Conservation (phyloP, 305 asterid genomes). For the Withania somnifera region DNA sequence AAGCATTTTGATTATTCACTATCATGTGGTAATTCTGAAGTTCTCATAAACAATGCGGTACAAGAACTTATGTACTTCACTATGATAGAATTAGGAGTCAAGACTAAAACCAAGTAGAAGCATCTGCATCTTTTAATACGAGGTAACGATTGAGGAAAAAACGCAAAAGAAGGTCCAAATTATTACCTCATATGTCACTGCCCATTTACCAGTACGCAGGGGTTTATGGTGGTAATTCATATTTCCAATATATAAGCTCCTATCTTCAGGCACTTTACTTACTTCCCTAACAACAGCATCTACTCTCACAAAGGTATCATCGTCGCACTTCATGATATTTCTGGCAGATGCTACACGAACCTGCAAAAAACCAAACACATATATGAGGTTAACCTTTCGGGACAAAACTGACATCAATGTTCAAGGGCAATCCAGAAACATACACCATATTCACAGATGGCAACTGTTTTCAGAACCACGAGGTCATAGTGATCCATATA, state of each 20-base stretch:
- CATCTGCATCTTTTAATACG: not conserved
- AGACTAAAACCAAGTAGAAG: not conserved
- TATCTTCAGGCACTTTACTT: slow-evolving; percentile 36
- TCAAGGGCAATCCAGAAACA: not conserved
- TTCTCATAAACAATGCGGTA: not conserved
- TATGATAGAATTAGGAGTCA: not conserved
- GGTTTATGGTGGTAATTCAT: slow-evolving; percentile 77
- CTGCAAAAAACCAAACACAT: slow-evolving; percentile 21
- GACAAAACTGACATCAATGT: not conserved
- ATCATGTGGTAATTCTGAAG: not conserved
- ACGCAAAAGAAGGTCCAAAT: not conserved
- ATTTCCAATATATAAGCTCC: slow-evolving; percentile 66
- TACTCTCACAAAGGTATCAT: slow-evolving; percentile 70
- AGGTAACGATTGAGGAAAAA: not conserved
- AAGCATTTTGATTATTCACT: not conserved
- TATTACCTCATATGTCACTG: slow-evolving; percentile 73
- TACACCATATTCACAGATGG: slow-evolving; percentile 26
- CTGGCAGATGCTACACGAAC: slow-evolving; percentile 48
- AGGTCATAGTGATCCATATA: slow-evolving; percentile 28
- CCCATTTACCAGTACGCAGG: slow-evolving; percentile 81
- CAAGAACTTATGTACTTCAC: not conserved
- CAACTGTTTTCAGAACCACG: slow-evolving; percentile 26
- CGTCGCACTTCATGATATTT: slow-evolving; percentile 80
- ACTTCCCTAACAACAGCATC: slow-evolving; percentile 60
- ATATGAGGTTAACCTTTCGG: not conserved